Conservation (phyloP, 257 asterid genomes). For the Przewalskia tangutica region DNA sequence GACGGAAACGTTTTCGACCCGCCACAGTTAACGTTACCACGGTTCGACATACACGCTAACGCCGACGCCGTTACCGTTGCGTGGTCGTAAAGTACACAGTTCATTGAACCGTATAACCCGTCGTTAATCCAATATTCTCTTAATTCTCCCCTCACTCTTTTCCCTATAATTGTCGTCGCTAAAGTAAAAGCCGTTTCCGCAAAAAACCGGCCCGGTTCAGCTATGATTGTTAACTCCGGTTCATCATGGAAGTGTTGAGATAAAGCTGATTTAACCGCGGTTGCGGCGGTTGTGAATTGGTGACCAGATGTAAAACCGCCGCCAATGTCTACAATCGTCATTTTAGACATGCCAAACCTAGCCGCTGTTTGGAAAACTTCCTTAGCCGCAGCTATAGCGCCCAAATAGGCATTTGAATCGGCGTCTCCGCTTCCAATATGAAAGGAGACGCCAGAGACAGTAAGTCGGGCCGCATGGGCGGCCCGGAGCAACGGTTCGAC, state of each 20-base stretch:
- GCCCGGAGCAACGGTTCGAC: constrained; percentile 1
- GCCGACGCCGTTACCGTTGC: background rate
- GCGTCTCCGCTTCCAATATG: constrained; percentile 10
- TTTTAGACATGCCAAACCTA: background rate
- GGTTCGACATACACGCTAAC: background rate
- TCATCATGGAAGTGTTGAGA: background rate
- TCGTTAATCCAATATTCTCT: constrained; percentile 13
- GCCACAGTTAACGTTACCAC: background rate
- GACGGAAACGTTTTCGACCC: constrained; percentile 3
- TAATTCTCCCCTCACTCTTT: constrained; percentile 9
- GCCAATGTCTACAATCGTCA: constrained; percentile 9
- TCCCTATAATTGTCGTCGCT: constrained; percentile 6
- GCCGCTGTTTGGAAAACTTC: background rate
- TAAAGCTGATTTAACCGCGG: background rate
- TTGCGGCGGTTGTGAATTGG: background rate
- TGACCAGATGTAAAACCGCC: constrained; percentile 11
- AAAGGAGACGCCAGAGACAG: constrained; percentile 8
- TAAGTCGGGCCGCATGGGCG: background rate
- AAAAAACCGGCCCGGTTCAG: constrained; percentile 14
- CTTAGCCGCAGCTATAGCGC: constrained; percentile 7
- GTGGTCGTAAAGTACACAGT: constrained; percentile 5
- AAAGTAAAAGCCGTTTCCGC: constrained; percentile 5
- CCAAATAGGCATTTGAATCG: background rate
- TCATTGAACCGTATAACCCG: constrained; percentile 10
- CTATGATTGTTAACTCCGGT: background rate